These are phyloP conservation scores for Cyclocybe cylindracea DNA, from an alignment of 768 basidiomycete genomes.

Conservation along the genomic window DNA sequence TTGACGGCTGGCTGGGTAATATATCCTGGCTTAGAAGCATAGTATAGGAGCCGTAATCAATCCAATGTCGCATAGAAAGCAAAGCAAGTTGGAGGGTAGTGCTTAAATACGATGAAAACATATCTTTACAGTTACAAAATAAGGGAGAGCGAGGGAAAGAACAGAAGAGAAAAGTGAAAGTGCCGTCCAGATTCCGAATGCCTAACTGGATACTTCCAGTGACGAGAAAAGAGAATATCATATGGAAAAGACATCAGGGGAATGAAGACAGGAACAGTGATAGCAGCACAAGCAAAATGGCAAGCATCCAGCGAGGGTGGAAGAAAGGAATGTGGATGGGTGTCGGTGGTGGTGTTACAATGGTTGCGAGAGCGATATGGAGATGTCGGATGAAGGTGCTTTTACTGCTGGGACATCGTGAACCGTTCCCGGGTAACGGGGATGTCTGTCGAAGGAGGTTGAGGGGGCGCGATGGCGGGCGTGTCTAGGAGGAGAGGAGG, in stretches of 20 bases:
- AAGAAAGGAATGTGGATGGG: conserved; percentile 2
- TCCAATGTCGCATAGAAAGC: no score
- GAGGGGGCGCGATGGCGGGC: neutral
- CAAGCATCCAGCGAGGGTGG: conserved; percentile 12
- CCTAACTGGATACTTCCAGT: conserved; percentile 6
- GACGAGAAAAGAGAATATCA: conserved; percentile 8
- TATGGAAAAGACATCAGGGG: conserved; percentile 13
- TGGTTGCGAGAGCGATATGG: conserved; percentile 12
- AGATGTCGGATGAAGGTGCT: conserved; percentile 15
- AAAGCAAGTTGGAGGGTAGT: neutral
- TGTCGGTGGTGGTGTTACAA: conserved; percentile 20
- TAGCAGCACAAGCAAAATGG: conserved; percentile 13
- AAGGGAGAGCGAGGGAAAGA: conserved; percentile 17
- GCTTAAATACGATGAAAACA: neutral
- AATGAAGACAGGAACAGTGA: conserved; percentile 6
- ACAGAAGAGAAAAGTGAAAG: conserved; percentile 10
- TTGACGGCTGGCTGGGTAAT: neutral
- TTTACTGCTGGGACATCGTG: conserved; percentile 11
- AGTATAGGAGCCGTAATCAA: no score
- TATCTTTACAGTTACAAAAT: conserved; percentile 18
- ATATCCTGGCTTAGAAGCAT: neutral
- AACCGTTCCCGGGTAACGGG: conserved; percentile 19
- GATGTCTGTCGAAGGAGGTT: neutral
- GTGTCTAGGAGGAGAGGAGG: neutral
- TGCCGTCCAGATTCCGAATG: conserved; percentile 12